Evolutionary conservation across 225 moss, liverwort and hornwort species (phyloP).

Genomic region (Antitrichia curtipendula): DNA sequence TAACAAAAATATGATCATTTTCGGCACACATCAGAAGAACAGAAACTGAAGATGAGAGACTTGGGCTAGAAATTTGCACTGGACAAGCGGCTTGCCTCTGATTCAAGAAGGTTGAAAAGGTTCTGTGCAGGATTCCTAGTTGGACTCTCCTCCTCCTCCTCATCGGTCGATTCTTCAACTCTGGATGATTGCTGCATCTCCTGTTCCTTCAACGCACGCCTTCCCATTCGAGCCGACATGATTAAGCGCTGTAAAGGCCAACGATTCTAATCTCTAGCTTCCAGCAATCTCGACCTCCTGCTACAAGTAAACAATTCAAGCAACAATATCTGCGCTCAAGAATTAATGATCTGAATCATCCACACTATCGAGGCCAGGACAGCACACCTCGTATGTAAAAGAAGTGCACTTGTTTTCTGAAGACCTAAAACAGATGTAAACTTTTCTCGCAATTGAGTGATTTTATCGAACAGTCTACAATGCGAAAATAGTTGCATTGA

Average conservation of each 20-base stretch:
- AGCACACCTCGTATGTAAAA: not conserved
- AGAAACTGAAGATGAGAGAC: not conserved
- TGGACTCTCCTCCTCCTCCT: constrained; percentile 42
- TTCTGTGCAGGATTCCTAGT: constrained; percentile 36
- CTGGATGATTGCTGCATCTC: constrained; percentile 16
- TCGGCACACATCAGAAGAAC: not conserved
- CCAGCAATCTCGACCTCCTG: not conserved
- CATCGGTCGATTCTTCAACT: constrained; percentile 1
- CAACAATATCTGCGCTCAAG: not conserved
- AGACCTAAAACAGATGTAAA: not conserved
- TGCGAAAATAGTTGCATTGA: not conserved
- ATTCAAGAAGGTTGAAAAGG: constrained; percentile 43
- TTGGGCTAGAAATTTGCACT: not conserved
- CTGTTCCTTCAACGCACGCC: constrained; percentile 54
- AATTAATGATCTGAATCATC: not conserved
- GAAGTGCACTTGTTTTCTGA: not conserved
- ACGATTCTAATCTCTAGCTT: not conserved
- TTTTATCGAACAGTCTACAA: not conserved
- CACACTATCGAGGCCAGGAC: not conserved
- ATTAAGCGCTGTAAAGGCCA: not conserved
- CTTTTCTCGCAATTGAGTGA: not conserved
- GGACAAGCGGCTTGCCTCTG: constrained; percentile 42
- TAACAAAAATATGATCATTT: not conserved
- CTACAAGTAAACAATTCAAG: not conserved
- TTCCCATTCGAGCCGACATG: constrained; percentile 87